A percentile compares a stretch with the other conserved stretches of the same genome.
Evolutionary conservation across 1,284 basidiomycete species (phyloP).

Genomic region (Ustilago nuda): DNA sequence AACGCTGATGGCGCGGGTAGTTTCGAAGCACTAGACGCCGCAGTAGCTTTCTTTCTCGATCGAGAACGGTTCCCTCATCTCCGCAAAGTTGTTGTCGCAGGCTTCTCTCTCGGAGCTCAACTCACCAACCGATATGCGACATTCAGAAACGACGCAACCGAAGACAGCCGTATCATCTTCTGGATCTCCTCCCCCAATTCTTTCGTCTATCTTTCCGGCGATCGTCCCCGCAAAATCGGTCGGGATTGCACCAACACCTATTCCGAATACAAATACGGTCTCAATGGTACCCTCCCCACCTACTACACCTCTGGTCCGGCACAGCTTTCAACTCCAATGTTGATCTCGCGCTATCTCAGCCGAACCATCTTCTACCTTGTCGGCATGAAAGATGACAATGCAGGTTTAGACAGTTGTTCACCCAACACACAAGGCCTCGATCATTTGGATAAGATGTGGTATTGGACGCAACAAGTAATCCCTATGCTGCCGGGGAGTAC

Average conservation of each 20-base stretch:
- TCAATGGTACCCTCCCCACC: constrained; percentile 55
- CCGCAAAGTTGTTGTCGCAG: constrained; percentile 61
- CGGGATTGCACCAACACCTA: constrained; percentile 33
- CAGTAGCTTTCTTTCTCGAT: constrained; percentile 55
- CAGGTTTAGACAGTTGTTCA: constrained; percentile 47
- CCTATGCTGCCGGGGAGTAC: constrained; percentile 52
- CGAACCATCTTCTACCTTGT: constrained; percentile 58
- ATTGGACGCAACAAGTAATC: constrained; percentile 56
- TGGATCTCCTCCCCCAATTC: constrained; percentile 61
- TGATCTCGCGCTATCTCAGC: constrained; percentile 43
- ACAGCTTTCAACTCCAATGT: constrained; percentile 1
- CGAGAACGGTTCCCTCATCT: constrained; percentile 53
- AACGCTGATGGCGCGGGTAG: constrained; percentile 28
- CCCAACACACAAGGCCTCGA: constrained; percentile 54
- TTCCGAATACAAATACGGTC: constrained; percentile 65
- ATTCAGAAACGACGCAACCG: constrained; percentile 36
- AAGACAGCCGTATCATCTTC: constrained; percentile 53
- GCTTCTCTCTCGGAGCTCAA: constrained; percentile 62
- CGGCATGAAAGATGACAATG: constrained; percentile 42
- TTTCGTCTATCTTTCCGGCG: constrained; percentile 57
- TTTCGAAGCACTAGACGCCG: constrained; percentile 60
- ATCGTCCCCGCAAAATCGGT: constrained; percentile 37
- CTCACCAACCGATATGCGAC: constrained; percentile 58
- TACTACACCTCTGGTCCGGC: constrained; percentile 32
- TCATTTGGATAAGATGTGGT: constrained; percentile 60